These are phyloP conservation scores for Clavariopsis aquatica DNA, from an alignment of 495 filamentous ascomycete genomes.

Conservation along the genomic window DNA sequence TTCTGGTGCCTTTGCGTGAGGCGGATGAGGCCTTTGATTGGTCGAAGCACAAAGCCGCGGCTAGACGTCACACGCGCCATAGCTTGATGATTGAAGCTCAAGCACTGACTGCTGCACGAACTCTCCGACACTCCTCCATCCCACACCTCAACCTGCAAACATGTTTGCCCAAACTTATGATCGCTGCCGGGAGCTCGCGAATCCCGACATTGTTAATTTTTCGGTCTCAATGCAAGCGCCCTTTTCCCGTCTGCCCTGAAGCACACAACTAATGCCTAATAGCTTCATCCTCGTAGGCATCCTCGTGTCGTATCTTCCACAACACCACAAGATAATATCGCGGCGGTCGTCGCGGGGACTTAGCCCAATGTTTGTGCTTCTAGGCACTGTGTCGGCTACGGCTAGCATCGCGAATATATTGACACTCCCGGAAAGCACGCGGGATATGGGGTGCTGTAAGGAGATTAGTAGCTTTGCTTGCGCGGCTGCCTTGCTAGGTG, in stretches of 20 bases:
- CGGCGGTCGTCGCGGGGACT: slow-evolving; percentile 92
- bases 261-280: background rate
- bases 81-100: background rate
- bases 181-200: slow-evolving; percentile 33
- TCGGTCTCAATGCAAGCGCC: slow-evolving; percentile 35
- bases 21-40: background rate
- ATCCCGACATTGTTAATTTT: slow-evolving; percentile 36
- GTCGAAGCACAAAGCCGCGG: background rate
- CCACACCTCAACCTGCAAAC: background rate
- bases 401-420: slow-evolving; percentile 90
- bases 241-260: background rate
- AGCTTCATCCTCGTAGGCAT: slow-evolving; percentile 90
- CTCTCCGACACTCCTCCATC: background rate
- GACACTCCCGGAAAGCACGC: slow-evolving; percentile 71
- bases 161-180: background rate
- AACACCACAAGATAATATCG: slow-evolving; percentile 86
- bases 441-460: slow-evolving; percentile 81
- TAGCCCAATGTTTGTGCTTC: slow-evolving; percentile 88
- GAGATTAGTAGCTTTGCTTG: slow-evolving; percentile 79
- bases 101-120: background rate
- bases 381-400: slow-evolving; percentile 85
- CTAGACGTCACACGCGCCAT: background rate
- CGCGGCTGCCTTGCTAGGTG: slow-evolving; percentile 78
- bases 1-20: background rate
- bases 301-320: slow-evolving; percentile 88